Evolutionary conservation across 2,329 filamentous ascomycete species (phyloP).

Genomic region (Graphilbum ipis-grandicollis): DNA sequence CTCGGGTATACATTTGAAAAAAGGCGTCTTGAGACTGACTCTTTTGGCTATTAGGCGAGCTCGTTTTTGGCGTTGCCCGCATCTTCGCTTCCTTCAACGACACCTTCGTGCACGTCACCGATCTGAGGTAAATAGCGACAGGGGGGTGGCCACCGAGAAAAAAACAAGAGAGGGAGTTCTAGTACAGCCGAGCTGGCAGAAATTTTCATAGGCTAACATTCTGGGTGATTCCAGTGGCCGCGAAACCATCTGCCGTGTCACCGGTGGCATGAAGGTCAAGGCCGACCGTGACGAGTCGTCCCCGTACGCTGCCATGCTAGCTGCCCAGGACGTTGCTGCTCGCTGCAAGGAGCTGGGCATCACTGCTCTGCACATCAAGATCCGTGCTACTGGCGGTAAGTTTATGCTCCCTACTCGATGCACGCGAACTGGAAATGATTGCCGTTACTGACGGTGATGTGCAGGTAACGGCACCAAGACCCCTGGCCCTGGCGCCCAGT

Average conservation of each 20-base stretch:
- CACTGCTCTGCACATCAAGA: conserved; percentile 99
- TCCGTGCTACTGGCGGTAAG: conserved; percentile 93
- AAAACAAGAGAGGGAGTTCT: not conserved
- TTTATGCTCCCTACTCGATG: not conserved
- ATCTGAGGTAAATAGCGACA: conserved; percentile 73
- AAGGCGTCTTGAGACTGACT: conserved; percentile 7
- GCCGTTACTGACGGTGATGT: no score
- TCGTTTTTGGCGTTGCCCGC: conserved; percentile 94
- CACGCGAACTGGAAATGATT: not conserved
- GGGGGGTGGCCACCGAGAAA: no score
- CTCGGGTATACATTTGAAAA: not conserved
- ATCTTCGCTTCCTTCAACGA: conserved; percentile 95
- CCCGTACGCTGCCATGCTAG: conserved; percentile 99
- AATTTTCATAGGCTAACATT: conserved; percentile 36
- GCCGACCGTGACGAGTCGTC: conserved; percentile 99
- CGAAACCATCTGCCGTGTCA: conserved; percentile 99
- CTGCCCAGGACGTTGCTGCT: conserved; percentile 90
- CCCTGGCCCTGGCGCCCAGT: conserved; percentile 96
- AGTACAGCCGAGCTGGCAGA: not conserved
- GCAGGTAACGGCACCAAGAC: conserved; percentile 99
- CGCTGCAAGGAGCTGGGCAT: conserved; percentile 59
- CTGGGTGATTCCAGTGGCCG: conserved; percentile 74
- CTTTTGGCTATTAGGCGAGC: no score
- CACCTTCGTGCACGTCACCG: conserved; percentile 96
- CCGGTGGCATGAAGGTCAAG: conserved; percentile 99